Percentiles rank a stretch among this genome's conserved stretches.
Evolutionary conservation across 2,329 filamentous ascomycete genomes (phyloP).

Genomic region (Aspergillus novofumigatus): DNA sequence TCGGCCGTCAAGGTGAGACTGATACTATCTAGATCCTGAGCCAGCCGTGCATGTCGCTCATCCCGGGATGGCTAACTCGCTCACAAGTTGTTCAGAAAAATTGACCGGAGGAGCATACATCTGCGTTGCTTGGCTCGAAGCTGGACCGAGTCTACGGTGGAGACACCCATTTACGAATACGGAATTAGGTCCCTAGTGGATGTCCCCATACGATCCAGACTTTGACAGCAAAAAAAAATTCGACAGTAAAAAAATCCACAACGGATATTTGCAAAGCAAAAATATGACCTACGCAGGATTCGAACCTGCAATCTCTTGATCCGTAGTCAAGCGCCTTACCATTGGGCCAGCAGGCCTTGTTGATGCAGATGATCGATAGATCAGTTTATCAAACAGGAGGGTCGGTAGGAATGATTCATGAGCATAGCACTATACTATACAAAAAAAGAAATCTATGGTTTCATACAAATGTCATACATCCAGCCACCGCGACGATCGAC

Average conservation of each 20-base stretch:
- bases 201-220: not conserved
- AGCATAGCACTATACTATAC: too few relatives aligned
- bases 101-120: too few relatives aligned
- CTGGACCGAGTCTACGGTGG: too few relatives aligned
- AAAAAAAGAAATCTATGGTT: not conserved
- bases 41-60: too few relatives aligned
- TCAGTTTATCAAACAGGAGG: too few relatives aligned
- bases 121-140: too few relatives aligned
- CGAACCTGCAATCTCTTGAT: constrained; percentile 51
- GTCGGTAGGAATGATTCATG: not conserved
- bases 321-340: constrained; percentile 51
- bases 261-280: not conserved
- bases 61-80: too few relatives aligned
- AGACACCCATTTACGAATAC: not conserved
- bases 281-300: constrained; percentile 36
- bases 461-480: not conserved
- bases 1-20: too few relatives aligned
- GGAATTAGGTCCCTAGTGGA: not conserved
- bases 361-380: not conserved
- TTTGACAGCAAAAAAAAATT: not conserved
- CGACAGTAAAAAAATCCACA: not conserved
- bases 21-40: too few relatives aligned
- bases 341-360: constrained; percentile 35
- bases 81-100: too few relatives aligned
- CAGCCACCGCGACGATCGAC: not conserved